These are phyloP conservation scores for Cydonia oblonga DNA, from an alignment of 331 rosid genomes.

Conservation along the genomic window DNA sequence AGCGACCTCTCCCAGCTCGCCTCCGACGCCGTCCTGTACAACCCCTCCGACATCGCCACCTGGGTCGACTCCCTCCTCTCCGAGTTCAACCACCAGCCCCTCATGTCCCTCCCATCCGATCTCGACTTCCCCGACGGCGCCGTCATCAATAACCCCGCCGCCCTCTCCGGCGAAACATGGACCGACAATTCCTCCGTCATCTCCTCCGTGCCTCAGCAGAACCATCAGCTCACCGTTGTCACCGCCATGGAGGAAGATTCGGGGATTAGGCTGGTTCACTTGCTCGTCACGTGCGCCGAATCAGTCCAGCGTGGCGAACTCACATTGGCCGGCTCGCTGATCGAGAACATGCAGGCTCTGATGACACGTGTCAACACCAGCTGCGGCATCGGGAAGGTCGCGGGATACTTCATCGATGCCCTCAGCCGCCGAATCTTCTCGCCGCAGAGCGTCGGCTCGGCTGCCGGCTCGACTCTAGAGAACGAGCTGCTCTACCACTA, in stretches of 20 bases:
- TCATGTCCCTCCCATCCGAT: constrained; percentile 36
- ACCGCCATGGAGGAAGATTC: constrained; percentile 75
- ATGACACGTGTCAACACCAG: constrained; percentile 44
- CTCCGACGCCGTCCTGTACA: constrained; percentile 47
- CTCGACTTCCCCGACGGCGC: constrained; percentile 43
- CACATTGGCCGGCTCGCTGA: constrained; percentile 53
- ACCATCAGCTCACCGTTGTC: constrained; percentile 22
- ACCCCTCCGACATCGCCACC: constrained; percentile 64
- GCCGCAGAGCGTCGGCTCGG: constrained; percentile 7
- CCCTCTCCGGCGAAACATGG: constrained; percentile 5
- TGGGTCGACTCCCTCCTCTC: constrained; percentile 48
- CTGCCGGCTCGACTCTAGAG: constrained; percentile 24
- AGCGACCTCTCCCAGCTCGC: constrained; percentile 51
- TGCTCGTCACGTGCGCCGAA: constrained; percentile 76
- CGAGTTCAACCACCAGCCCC: constrained; percentile 19
- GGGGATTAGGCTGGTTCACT: constrained; percentile 67
- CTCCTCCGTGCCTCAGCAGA: neutral
- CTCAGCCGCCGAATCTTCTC: constrained; percentile 57
- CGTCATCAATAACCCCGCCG: constrained; percentile 12
- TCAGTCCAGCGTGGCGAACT: constrained; percentile 66
- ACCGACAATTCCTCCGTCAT: constrained; percentile 2
- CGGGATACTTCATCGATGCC: constrained; percentile 77
- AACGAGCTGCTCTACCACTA: constrained; percentile 58
- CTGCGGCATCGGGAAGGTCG: constrained; percentile 87
- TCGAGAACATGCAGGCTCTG: constrained; percentile 62